phyloP scores from a whole-genome alignment of 2,329 filamentous ascomycete genomes.

The Stagonosporopsis tanaceti region DNA sequence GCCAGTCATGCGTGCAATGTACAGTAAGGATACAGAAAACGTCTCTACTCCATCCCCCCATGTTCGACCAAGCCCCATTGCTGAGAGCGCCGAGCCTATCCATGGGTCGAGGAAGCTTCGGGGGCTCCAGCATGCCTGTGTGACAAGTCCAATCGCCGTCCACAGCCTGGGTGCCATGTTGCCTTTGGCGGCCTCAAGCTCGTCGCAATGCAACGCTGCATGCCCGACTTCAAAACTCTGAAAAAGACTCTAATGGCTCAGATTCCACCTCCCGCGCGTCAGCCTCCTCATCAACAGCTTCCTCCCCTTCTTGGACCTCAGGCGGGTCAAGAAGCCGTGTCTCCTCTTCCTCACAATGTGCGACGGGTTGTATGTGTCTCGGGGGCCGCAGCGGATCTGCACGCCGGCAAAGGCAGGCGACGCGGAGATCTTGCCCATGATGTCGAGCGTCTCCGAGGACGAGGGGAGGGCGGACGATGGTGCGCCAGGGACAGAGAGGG shows the following conservation, averaged over 20 bases:
- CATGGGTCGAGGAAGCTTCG: neutral
- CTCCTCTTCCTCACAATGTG: slow-evolving; percentile 68
- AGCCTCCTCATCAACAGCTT: slow-evolving; percentile 62
- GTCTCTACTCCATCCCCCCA: neutral
- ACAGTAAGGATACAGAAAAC: slow-evolving; percentile 21
- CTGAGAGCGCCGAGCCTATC: neutral
- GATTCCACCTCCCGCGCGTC: slow-evolving; percentile 59
- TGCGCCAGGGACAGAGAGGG: slow-evolving; percentile 29
- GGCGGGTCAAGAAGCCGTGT: slow-evolving; percentile 65
- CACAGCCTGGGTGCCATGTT: neutral
- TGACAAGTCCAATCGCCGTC: too few relatives aligned
- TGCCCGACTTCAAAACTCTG: too few relatives aligned
- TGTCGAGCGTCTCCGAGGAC: slow-evolving; percentile 40
- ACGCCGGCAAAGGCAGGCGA: slow-evolving; percentile 48
- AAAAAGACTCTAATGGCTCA: slow-evolving; percentile 39
- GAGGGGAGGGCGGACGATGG: slow-evolving; percentile 21
- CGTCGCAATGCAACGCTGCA: too few relatives aligned
- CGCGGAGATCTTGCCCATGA: slow-evolving; percentile 46
- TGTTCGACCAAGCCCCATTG: neutral
- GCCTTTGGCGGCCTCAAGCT: neutral
- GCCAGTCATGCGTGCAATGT: slow-evolving; percentile 19
- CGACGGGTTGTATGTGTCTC: slow-evolving; percentile 67
- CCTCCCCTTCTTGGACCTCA: slow-evolving; percentile 62
- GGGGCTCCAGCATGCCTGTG: neutral
- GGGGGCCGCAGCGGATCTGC: slow-evolving; percentile 57